Conservation (phyloP, 345 rosid genomes). For the Corchorus olitorius region DNA sequence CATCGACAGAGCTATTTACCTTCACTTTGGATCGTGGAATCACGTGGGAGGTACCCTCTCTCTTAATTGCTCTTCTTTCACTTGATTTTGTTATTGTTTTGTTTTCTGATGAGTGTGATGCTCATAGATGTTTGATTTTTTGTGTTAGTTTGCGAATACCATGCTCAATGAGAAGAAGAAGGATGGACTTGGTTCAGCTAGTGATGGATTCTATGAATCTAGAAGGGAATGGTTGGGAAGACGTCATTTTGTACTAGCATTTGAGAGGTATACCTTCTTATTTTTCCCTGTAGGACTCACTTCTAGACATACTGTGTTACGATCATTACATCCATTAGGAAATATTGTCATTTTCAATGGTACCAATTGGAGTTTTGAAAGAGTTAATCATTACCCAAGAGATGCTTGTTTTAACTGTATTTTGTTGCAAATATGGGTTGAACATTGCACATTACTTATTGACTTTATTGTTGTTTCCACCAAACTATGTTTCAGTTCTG, state of each 20-base stretch:
- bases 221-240: slow-evolving; percentile 96
- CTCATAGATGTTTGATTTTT: background rate
- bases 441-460: background rate
- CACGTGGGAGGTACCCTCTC: slow-evolving; percentile 81
- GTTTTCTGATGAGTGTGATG: slow-evolving; percentile 15
- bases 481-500: slow-evolving; percentile 52
- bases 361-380: background rate
- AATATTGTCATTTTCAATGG: background rate
- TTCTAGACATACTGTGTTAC: background rate
- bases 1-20: slow-evolving; percentile 84
- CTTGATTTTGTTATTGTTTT: slow-evolving; percentile 11
- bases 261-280: slow-evolving; percentile 70
- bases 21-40: slow-evolving; percentile 92
- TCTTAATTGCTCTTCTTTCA: background rate
- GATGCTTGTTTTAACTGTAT: background rate
- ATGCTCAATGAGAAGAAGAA: slow-evolving; percentile 76
- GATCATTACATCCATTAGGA: background rate
- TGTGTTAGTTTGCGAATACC: slow-evolving; percentile 68
- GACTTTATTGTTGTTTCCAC: background rate
- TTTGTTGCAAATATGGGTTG: background rate
- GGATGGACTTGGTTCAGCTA: slow-evolving; percentile 78
- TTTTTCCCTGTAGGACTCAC: background rate
- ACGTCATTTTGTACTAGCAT: slow-evolving; percentile 86
- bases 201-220: slow-evolving; percentile 96
- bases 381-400: background rate